Evolutionary conservation across 2,329 filamentous ascomycete species (phyloP).

Genomic region (Sordariomycetes sp.): DNA sequence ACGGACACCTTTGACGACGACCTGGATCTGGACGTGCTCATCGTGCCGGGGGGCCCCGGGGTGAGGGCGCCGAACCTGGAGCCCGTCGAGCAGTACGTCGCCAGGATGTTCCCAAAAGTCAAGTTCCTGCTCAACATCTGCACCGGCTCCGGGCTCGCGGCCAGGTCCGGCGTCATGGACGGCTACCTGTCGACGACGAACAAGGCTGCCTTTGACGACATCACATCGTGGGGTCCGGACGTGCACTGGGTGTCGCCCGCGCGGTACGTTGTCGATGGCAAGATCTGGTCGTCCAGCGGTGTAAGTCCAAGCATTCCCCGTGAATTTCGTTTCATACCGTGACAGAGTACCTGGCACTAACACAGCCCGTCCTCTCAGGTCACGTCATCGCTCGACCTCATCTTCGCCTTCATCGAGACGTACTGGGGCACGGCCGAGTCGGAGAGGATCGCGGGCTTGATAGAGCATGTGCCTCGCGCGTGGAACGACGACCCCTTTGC

Average conservation of each 20-base stretch:
- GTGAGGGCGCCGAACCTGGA: conserved; percentile 24
- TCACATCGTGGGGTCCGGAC: conserved; percentile 33
- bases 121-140: conserved; percentile 56
- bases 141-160: conserved; percentile 52
- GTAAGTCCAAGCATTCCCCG: conserved; percentile 15
- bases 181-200: conserved; percentile 58
- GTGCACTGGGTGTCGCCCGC: conserved; percentile 54
- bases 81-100: conserved; percentile 26
- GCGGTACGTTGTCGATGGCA: conserved; percentile 56
- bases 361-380: conserved; percentile 18
- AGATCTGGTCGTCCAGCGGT: conserved; percentile 57
- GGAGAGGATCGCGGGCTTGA: conserved; percentile 30
- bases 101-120: conserved; percentile 31
- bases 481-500: conserved; percentile 19
- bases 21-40: conserved; percentile 22
- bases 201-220: conserved; percentile 45
- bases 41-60: conserved; percentile 17
- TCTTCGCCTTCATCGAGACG: conserved; percentile 23
- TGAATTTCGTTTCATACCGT: background rate
- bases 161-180: conserved; percentile 50
- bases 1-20: conserved; percentile 26
- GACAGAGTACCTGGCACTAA: no score
- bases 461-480: conserved; percentile 39
- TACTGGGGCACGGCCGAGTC: conserved; percentile 42
- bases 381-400: conserved; percentile 25